phyloP scores from a whole-genome alignment of 306 rosid species.

The Glycine latifolia region DNA sequence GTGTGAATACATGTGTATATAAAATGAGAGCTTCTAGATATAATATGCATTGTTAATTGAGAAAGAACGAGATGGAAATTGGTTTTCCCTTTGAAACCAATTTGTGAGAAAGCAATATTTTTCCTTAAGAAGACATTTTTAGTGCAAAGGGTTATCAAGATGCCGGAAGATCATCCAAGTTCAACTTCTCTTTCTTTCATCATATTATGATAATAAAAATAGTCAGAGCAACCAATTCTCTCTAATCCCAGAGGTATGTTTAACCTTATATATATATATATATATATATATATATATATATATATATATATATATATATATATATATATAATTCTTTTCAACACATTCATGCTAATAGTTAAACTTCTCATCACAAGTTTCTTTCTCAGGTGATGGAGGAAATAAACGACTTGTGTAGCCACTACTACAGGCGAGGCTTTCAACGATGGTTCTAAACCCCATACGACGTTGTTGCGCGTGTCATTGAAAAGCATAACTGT shows the following conservation, averaged over 20 bases:
- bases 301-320: no score
- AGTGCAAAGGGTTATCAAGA: neutral
- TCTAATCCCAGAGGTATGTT: conserved; percentile 36
- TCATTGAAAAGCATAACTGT: no score
- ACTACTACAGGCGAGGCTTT: no score
- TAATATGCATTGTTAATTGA: neutral
- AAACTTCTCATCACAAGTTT: no score
- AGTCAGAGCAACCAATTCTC: no score
- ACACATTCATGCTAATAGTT: no score
- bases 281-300: no score
- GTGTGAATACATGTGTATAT: neutral
- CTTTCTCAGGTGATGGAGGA: no score
- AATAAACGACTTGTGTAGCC: no score
- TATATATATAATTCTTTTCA: neutral
- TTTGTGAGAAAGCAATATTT: neutral
- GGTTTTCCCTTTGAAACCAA: neutral
- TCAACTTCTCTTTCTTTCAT: conserved; percentile 25
- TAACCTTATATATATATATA: neutral
- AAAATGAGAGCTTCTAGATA: neutral
- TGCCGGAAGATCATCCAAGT: conserved; percentile 22
- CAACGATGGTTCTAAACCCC: no score
- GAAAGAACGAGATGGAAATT: no score
- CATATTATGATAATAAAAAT: neutral
- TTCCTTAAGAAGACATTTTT: neutral
- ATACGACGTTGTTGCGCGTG: no score